Percentiles rank a stretch among this genome's conserved stretches.
Conservation (phyloP, 345 rosid species). For the Syzygium grande region DNA sequence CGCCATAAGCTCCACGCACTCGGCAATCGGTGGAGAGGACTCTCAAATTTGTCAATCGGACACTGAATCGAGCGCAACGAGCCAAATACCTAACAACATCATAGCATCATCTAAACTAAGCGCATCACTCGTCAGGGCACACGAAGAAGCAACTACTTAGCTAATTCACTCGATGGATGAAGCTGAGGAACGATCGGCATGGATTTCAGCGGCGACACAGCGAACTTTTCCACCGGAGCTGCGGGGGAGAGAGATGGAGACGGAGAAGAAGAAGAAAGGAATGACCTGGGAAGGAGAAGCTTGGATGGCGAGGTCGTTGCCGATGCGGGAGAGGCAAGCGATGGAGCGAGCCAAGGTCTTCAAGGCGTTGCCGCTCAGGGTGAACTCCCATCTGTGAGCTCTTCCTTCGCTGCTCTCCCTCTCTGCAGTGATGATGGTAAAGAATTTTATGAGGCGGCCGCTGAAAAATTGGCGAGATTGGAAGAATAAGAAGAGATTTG, state of each 20-base stretch:
- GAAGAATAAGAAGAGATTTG: not conserved
- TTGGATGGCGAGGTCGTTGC: constrained; percentile 72
- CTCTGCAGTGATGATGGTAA: rapidly evolving
- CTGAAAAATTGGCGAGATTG: not conserved
- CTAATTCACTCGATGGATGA: not conserved
- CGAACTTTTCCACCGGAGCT: not conserved
- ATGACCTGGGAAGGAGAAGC: constrained; percentile 67
- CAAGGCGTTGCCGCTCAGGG: constrained; percentile 61
- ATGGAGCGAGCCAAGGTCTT: constrained; percentile 72
- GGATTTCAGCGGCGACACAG: not conserved
- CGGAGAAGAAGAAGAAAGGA: not conserved
- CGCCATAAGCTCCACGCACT: not conserved
- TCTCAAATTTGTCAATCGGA: not conserved
- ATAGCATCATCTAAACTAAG: not conserved
- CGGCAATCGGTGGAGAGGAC: not conserved
- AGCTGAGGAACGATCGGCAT: not conserved
- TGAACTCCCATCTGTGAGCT: constrained; percentile 54
- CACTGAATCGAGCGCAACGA: not conserved
- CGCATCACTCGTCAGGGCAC: not conserved
- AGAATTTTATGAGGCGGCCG: not conserved
- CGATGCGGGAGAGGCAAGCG: constrained; percentile 70
- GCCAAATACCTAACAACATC: not conserved
- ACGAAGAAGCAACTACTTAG: not conserved
- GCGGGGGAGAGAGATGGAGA: not conserved
- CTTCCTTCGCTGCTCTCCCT: not conserved